Evolutionary conservation across 2,329 filamentous ascomycete species (phyloP).

Genomic region (Arthroderma sp.): DNA sequence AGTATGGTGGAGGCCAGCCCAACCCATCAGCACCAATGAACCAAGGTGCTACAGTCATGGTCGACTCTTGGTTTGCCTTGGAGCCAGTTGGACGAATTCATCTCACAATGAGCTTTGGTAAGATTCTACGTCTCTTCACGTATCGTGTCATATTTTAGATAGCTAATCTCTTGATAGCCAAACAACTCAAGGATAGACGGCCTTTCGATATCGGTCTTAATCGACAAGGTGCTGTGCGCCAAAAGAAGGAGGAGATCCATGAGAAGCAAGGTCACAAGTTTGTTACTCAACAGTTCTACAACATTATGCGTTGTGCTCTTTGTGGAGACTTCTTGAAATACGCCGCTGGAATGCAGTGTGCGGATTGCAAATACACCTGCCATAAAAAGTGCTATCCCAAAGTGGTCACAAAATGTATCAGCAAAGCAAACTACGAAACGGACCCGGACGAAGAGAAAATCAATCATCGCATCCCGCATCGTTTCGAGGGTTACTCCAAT

Average conservation of each 20-base stretch:
- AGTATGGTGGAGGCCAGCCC: conserved; percentile 15
- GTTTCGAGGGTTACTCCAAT: conserved; percentile 92
- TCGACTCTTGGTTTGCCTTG: conserved; percentile 94
- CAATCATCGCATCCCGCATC: conserved; percentile 96
- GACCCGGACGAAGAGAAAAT: conserved; percentile 99
- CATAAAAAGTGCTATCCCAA: conserved; percentile 94
- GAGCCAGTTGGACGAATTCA: conserved; percentile 90
- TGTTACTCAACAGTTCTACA: conserved; percentile 97
- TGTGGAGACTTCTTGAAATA: conserved; percentile 98
- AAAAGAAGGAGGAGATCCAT: conserved; percentile 95
- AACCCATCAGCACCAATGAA: conserved; percentile 5
- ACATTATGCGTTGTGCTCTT: conserved; percentile 98
- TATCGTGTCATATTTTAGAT: background rate
- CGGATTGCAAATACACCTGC: conserved; percentile 98
- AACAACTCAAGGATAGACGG: conserved; percentile 71
- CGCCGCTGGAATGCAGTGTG: conserved; percentile 96
- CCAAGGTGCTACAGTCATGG: conserved; percentile 32
- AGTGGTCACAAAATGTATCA: conserved; percentile 98
- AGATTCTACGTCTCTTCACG: conserved; percentile 10
- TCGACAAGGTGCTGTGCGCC: conserved; percentile 88
- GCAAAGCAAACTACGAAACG: conserved; percentile 95
- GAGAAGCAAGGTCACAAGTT: conserved; percentile 99
- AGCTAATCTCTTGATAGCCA: conserved; percentile 39
- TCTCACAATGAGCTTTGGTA: conserved; percentile 72
- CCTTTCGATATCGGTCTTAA: conserved; percentile 81